These are phyloP conservation scores for Omphalotus guepiniiformis DNA, from an alignment of 768 basidiomycete species.

Conservation along the genomic window DNA sequence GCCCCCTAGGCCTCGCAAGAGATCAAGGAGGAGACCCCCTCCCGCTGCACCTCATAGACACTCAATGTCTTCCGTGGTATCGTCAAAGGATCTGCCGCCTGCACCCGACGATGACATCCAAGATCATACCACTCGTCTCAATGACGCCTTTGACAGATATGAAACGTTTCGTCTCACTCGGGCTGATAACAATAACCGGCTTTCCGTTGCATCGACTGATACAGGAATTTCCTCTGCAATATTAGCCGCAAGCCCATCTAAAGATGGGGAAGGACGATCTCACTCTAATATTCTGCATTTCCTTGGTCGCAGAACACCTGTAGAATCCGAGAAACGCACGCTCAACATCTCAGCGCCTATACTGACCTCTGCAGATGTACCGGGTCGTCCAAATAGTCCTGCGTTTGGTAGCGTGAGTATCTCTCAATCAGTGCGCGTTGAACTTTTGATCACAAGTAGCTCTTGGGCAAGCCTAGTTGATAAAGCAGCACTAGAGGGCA, in stretches of 20 bases:
- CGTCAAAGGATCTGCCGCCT: conserved; percentile 52
- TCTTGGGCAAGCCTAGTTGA: conserved; percentile 95
- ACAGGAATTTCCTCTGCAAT: conserved; percentile 35
- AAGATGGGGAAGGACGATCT: conserved; percentile 30
- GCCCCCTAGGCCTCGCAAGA: conserved; percentile 36
- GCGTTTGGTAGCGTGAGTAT: conserved; percentile 63
- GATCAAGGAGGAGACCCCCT: conserved; percentile 38
- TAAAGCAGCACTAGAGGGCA: conserved; percentile 73
- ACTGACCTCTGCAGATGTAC: conserved; percentile 25
- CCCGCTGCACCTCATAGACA: conserved; percentile 41
- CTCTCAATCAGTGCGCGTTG: conserved; percentile 5
- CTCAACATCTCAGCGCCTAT: conserved; percentile 71
- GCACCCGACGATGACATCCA: conserved; percentile 33
- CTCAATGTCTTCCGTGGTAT: conserved; percentile 22
- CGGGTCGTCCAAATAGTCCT: conserved; percentile 46
- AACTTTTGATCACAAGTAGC: conserved; percentile 27
- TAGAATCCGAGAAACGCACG: conserved; percentile 36
- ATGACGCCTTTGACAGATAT: conserved; percentile 89
- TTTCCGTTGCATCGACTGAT: conserved; percentile 64
- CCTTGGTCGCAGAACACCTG: conserved; percentile 60
- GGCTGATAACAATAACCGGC: conserved; percentile 39
- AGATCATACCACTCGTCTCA: conserved; percentile 45
- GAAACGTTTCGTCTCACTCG: conserved; percentile 70
- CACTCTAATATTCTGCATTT: conserved; percentile 57
- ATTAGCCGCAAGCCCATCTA: conserved; percentile 24